Conservation (phyloP, 352 stramenopile species). For the Phytophthora rubi region DNA sequence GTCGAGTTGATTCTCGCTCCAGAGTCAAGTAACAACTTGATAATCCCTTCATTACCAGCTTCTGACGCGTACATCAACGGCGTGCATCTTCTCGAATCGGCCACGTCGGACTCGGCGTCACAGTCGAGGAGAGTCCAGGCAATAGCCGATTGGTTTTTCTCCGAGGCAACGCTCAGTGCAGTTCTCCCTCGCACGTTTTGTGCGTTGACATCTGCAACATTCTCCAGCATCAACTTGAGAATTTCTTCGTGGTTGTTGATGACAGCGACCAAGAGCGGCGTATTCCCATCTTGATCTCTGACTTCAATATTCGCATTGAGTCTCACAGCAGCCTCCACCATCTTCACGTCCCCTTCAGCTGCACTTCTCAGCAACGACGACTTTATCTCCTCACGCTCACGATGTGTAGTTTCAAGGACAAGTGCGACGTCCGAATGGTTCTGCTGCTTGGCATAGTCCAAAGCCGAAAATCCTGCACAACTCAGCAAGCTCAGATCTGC, state of each 20-base stretch:
- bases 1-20: background rate
- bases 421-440: background rate
- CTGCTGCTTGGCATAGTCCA: conserved; percentile 1
- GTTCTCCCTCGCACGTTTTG: conserved; percentile 1
- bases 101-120: background rate
- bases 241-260: background rate
- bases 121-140: background rate
- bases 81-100: background rate
- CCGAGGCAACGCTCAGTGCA: background rate
- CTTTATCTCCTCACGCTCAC: conserved; percentile 1
- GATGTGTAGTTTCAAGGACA: background rate
- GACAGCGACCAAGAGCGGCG: conserved; percentile 1
- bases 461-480: background rate
- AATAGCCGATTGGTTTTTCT: background rate
- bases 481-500: background rate
- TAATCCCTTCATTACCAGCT: background rate
- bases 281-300: background rate
- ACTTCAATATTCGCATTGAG: conserved; percentile 1
- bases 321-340: background rate
- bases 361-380: background rate
- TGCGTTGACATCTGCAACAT: background rate
- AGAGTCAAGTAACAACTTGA: background rate
- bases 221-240: background rate
- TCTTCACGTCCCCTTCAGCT: background rate
- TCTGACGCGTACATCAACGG: conserved; percentile 1